phyloP scores from a whole-genome alignment of 768 basidiomycete genomes.

The Saitozyma sp. region DNA sequence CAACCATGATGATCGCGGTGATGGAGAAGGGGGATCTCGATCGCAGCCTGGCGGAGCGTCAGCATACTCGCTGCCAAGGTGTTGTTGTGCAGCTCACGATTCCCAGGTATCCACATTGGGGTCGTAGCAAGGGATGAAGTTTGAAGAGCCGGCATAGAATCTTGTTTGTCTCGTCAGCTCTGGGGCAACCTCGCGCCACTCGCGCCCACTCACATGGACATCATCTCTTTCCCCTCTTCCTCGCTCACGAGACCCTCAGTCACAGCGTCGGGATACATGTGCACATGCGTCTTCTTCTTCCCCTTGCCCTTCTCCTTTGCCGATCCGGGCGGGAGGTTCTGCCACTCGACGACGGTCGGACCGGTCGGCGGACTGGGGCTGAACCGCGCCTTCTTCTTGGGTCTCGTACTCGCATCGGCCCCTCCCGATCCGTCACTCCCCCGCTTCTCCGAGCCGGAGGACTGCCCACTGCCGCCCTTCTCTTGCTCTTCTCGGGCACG shows the following conservation, averaged over 20 bases:
- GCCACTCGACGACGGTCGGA: conserved; percentile 29
- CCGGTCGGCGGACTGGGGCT: conserved; percentile 22
- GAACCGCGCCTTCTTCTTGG: conserved; percentile 32
- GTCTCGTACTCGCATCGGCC: conserved; percentile 1
- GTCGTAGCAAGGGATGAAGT: conserved; percentile 86
- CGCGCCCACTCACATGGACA: conserved; percentile 66
- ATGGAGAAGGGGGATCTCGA: conserved; percentile 91
- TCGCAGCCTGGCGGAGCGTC: conserved; percentile 58
- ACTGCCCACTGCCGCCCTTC: too few species aligned
- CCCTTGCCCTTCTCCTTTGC: conserved; percentile 23
- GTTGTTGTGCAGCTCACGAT: conserved; percentile 46
- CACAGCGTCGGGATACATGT: conserved; percentile 81
- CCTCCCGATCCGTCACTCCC: background rate
- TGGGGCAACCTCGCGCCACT: background rate
- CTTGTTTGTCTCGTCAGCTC: conserved; percentile 55
- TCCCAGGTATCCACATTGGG: conserved; percentile 79
- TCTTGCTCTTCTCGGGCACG: conserved; percentile 44
- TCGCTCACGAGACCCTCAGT: conserved; percentile 79
- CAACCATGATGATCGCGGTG: conserved; percentile 90
- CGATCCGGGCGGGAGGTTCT: conserved; percentile 27
- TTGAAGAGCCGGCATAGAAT: conserved; percentile 90
- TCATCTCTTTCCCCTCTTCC: conserved; percentile 78
- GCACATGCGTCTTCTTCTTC: conserved; percentile 47
- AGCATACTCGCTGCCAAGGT: background rate
- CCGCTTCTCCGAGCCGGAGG: background rate